These are phyloP conservation scores for Ustilago loliicola DNA, from an alignment of 1,284 basidiomycete species.

Conservation along the genomic window DNA sequence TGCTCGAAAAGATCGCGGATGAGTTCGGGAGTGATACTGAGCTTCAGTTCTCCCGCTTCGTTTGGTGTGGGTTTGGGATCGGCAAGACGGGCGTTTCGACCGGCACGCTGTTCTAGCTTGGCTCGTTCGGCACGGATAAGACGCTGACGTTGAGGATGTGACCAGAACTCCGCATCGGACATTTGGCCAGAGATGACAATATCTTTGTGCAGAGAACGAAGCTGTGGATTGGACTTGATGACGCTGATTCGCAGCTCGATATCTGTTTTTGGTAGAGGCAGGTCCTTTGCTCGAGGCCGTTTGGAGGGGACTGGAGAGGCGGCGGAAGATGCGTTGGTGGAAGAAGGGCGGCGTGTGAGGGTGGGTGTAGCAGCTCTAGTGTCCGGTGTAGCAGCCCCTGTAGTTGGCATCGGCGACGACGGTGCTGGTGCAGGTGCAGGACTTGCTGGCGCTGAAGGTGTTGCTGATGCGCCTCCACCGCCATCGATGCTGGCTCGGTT, in stretches of 20 bases:
- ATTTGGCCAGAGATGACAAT: constrained; percentile 60
- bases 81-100: constrained; percentile 65
- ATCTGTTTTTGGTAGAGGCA: constrained; percentile 38
- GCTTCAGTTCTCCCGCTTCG: constrained; percentile 76
- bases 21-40: constrained; percentile 90
- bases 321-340: constrained; percentile 6
- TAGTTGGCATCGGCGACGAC: constrained; percentile 20
- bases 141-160: constrained; percentile 63
- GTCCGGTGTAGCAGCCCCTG: constrained; percentile 27
- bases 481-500: constrained; percentile 30
- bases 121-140: constrained; percentile 63
- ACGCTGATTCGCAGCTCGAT: constrained; percentile 63
- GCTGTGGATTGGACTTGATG: constrained; percentile 59
- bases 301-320: constrained; percentile 8
- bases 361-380: constrained; percentile 22
- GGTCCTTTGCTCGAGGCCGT: constrained; percentile 10
- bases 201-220: constrained; percentile 64
- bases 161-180: constrained; percentile 68
- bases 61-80: constrained; percentile 65
- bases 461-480: neutral
- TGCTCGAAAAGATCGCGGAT: constrained; percentile 97
- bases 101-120: constrained; percentile 59
- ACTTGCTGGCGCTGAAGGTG: constrained; percentile 19
- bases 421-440: constrained; percentile 21
- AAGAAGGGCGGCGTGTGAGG: constrained; percentile 14